Base-by-base conservation (phyloP, 2,329 filamentous ascomycete genomes). In the Coniochaeta hoffmannii region DNA sequence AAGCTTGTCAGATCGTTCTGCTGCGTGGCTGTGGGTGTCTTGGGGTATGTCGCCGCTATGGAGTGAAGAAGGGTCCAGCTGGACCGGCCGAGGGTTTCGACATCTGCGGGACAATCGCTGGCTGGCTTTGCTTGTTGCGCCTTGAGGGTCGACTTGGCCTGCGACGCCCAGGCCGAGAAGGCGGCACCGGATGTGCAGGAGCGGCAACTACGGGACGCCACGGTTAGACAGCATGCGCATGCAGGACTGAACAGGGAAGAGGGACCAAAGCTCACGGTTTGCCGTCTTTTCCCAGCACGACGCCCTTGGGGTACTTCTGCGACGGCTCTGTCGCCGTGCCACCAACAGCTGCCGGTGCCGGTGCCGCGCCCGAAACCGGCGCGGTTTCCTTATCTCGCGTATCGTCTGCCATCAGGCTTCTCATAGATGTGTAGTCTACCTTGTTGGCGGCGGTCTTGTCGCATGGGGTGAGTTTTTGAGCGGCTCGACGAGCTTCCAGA, bases 1-100 rank as follows among this genome's bases (percentile, higher is more conserved):
- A 99, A 97, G 53, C 82, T 79, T 55, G 78, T 77, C 63, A 95
- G 87, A 63, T 97, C 88, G 30, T 75, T 74, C 68, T 97, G 90
- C 63, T 96, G 83, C 10, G 76, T 70, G 1, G 76, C 69, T 0
- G 86, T 82, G 0, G 94, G 90, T 8, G 68, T 71, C 8, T 80
- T 76, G 1, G 94, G 94, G 69, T 97, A 99, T 14, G 83, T 83
- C 0, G 92, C 94, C 14, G 93, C 89, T 61, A 99, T 89, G 9
- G 88, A 87, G 76, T 99, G 94, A 1, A 99, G 83, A 19, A 99
- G 81, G 0, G 91, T 97, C 94, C 94, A 99, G 12, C 90, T 89
- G 58, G 86, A 86, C 59, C 91, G 89, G 51, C 94, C 94, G 4
- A 99, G 85, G 15, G 79, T 74, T 67, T 96, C 90, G 60, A 97